phyloP scores from a whole-genome alignment of 2,329 filamentous ascomycete species.

The Aspergillus jensenii region DNA sequence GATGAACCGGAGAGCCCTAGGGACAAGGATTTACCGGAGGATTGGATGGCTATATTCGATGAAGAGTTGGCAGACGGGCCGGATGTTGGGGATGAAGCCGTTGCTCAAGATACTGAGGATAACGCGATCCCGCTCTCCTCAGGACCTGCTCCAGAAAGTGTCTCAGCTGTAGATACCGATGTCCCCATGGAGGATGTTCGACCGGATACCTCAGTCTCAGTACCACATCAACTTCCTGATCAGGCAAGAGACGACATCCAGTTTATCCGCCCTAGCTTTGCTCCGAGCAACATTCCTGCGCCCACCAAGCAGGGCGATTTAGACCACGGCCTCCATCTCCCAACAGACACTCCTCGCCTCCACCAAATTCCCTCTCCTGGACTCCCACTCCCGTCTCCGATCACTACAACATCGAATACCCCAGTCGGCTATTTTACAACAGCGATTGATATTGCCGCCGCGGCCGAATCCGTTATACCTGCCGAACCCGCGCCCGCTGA shows the following conservation, averaged over 20 bases:
- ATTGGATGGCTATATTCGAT: slow-evolving; percentile 30
- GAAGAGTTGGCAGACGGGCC: slow-evolving; percentile 18
- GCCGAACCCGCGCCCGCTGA: not conserved
- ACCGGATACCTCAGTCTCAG: slow-evolving; percentile 13
- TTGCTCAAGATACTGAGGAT: not conserved
- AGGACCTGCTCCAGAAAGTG: not conserved
- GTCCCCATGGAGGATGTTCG: slow-evolving; percentile 8
- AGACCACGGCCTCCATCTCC: slow-evolving; percentile 16
- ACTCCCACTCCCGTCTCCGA: slow-evolving; percentile 41
- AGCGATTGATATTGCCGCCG: slow-evolving; percentile 9
- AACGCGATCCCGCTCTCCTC: not conserved
- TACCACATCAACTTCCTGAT: not conserved
- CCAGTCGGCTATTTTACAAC: slow-evolving; percentile 34
- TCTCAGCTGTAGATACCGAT: not conserved
- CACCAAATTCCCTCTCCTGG: slow-evolving; percentile 40
- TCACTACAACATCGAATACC: slow-evolving; percentile 28
- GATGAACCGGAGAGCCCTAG: slow-evolving; percentile 68
- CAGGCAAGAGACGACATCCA: not conserved
- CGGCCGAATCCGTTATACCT: slow-evolving; percentile 10
- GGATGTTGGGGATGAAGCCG: slow-evolving; percentile 14
- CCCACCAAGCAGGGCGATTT: not conserved
- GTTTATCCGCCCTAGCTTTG: slow-evolving; percentile 7
- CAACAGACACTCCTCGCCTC: slow-evolving; percentile 38
- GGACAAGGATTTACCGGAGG: slow-evolving; percentile 47
- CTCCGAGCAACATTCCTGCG: not conserved